Evolutionary conservation across 1,139 yeast species (phyloP).

Genomic region (Suhomyces atakaporum): DNA sequence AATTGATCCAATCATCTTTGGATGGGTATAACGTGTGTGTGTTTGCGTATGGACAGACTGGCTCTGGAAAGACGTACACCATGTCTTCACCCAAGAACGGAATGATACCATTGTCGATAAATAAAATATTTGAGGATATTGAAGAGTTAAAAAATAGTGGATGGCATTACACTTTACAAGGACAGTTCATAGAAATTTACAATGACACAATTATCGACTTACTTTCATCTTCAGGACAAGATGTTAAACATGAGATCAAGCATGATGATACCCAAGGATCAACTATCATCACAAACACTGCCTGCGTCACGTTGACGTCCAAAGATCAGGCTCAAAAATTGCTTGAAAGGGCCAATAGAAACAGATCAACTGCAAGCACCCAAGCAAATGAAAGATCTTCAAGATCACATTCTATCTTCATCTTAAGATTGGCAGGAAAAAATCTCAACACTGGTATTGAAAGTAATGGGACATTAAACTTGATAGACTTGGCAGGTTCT

Average conservation of each 20-base stretch:
- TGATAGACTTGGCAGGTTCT: constrained; percentile 86
- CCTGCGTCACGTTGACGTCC: constrained; percentile 48
- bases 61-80: constrained; percentile 93
- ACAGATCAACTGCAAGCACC: constrained; percentile 82
- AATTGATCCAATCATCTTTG: constrained; percentile 81
- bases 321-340: constrained; percentile 53
- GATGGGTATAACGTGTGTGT: constrained; percentile 94
- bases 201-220: constrained; percentile 80
- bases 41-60: constrained; percentile 97
- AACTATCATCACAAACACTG: constrained; percentile 65
- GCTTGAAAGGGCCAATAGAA: constrained; percentile 55
- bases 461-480: constrained; percentile 64
- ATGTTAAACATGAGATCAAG: constrained; percentile 63
- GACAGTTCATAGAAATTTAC: constrained; percentile 88
- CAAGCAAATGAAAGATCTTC: constrained; percentile 78
- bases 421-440: constrained; percentile 57
- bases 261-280: constrained; percentile 58
- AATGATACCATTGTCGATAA: constrained; percentile 77
- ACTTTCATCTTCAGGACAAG: constrained; percentile 33
- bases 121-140: constrained; percentile 68
- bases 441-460: constrained; percentile 52
- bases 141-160: constrained; percentile 52
- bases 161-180: constrained; percentile 67
- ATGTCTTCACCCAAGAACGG: constrained; percentile 79
- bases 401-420: constrained; percentile 70